phyloP scores from a whole-genome alignment of 2,329 filamentous ascomycete species.

The Fusarium sambucinum region DNA sequence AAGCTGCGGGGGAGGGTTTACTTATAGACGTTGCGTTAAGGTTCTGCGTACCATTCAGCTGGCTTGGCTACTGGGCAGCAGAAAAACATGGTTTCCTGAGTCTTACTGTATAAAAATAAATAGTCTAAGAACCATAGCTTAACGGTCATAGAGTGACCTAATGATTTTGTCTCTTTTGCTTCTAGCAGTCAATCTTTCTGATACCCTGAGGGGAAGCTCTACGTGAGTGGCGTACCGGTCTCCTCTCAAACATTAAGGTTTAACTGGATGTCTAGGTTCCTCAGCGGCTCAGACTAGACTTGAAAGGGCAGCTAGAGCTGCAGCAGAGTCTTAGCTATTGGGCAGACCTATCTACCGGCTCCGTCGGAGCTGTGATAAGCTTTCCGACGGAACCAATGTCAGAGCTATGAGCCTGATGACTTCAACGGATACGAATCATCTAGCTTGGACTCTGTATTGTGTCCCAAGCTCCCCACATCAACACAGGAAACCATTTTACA shows the following conservation, averaged over 20 bases:
- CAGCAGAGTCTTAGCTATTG: not conserved
- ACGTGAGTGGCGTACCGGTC: not conserved
- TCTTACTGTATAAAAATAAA: too few species aligned
- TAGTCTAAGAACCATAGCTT: too few species aligned
- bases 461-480: not conserved
- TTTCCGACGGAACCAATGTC: not conserved
- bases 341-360: not conserved
- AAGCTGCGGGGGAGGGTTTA: not conserved
- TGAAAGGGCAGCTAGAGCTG: not conserved
- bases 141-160: too few species aligned
- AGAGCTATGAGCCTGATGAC: not conserved
- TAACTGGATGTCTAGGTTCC: not conserved
- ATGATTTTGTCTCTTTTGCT: too few species aligned
- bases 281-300: not conserved
- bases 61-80: too few species aligned
- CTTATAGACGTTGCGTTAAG: not conserved
- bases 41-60: not conserved
- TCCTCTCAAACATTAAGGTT: not conserved
- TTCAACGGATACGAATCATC: not conserved
- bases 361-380: not conserved
- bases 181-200: too few species aligned
- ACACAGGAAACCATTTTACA: not conserved
- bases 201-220: too few species aligned
- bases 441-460: not conserved
- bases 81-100: too few species aligned